Percentiles rank a stretch among this genome's conserved stretches.
phyloP scores from a whole-genome alignment of 768 basidiomycete genomes.

The Termitomyces sp. region DNA sequence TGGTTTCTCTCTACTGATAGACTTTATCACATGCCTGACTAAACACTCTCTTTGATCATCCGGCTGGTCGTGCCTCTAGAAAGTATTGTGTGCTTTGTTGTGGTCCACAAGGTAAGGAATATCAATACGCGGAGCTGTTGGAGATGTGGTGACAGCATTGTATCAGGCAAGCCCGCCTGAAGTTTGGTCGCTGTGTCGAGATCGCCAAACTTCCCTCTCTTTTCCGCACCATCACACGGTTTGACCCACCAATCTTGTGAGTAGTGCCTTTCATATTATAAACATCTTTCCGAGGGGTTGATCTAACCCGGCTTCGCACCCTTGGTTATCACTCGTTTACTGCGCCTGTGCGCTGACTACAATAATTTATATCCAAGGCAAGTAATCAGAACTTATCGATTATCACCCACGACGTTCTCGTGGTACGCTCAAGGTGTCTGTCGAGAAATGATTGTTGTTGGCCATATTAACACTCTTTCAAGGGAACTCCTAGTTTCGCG shows the following conservation, averaged over 20 bases:
- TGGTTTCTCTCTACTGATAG: background rate
- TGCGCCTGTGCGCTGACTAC: background rate
- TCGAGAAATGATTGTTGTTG: too few relatives aligned
- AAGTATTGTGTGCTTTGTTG: background rate
- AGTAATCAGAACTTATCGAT: background rate
- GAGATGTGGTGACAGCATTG: background rate
- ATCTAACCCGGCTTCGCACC: background rate
- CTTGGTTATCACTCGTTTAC: too few relatives aligned
- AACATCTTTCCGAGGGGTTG: background rate
- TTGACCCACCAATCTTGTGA: background rate
- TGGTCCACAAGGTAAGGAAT: background rate
- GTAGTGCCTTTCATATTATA: background rate
- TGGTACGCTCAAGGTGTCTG: too few relatives aligned
- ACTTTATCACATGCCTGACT: background rate
- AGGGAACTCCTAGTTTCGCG: background rate
- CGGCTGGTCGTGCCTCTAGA: background rate
- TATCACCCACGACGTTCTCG: background rate
- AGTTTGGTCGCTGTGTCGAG: background rate
- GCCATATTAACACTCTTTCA: background rate
- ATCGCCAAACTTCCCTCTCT: background rate
- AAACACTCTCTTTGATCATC: background rate
- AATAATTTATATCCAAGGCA: background rate
- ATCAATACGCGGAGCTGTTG: background rate
- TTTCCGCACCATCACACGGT: background rate
- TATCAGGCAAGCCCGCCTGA: background rate